Evolutionary conservation across 306 rosid species (phyloP).

Genomic region (Phaseolus lunatus): DNA sequence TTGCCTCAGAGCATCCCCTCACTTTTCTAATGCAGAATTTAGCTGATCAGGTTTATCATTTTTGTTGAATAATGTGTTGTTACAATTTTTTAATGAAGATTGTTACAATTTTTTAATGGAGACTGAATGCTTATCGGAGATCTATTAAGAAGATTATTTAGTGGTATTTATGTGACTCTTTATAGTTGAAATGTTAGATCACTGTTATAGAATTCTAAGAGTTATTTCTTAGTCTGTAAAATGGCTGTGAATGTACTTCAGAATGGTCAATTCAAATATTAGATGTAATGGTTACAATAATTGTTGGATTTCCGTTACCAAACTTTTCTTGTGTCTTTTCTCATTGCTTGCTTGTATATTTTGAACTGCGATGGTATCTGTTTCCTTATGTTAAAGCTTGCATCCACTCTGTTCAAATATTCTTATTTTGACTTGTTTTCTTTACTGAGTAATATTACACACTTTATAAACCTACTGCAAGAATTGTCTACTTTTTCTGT

Average conservation of each 20-base stretch:
- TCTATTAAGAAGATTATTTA: no score
- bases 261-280: no score
- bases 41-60: not conserved
- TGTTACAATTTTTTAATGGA: no score
- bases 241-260: no score
- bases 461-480: constrained; percentile 14
- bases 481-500: not conserved
- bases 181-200: no score
- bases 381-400: constrained; percentile 6
- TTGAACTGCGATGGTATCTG: not conserved
- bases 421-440: constrained; percentile 9
- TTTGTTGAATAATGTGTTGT: no score
- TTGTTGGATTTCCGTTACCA: not conserved
- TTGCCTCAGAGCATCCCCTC: not conserved
- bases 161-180: no score
- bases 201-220: no score
- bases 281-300: not conserved
- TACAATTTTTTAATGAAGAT: no score
- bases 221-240: no score
- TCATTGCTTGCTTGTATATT: constrained; percentile 11
- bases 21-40: not conserved
- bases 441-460: constrained; percentile 18
- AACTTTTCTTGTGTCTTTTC: not conserved
- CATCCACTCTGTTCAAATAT: constrained; percentile 7
- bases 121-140: no score